phyloP scores from a whole-genome alignment of 345 rosid genomes.

The Lenwebbia sp. region DNA sequence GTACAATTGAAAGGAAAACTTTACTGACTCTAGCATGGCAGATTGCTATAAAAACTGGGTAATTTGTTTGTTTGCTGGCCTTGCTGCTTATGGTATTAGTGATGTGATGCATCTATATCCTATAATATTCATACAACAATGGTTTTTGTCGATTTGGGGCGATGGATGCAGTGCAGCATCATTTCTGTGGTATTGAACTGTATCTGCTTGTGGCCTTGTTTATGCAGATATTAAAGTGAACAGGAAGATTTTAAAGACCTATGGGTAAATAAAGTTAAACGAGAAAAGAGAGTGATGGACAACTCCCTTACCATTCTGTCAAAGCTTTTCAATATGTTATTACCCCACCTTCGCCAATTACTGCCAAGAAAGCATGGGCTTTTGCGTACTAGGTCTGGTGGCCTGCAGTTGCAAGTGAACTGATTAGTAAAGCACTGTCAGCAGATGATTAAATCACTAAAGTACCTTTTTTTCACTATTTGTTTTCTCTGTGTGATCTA shows the following conservation, averaged over 20 bases:
- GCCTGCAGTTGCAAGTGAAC: conserved; percentile 23
- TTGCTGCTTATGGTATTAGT: not conserved
- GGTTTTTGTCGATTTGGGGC: not conserved
- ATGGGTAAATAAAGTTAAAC: conserved; percentile 35
- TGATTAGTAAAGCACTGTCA: conserved; percentile 13
- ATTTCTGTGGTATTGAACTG: conserved; percentile 15
- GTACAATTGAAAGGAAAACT: not conserved
- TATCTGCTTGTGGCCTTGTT: conserved; percentile 39
- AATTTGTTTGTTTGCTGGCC: not conserved
- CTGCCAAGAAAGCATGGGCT: conserved; percentile 10
- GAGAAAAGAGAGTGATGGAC: conserved; percentile 38
- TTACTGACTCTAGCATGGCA: not conserved
- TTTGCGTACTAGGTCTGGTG: conserved; percentile 6
- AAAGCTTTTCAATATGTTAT: conserved; percentile 21
- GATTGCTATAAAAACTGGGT: not conserved
- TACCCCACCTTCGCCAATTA: conserved; percentile 21
- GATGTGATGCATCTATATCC: not conserved
- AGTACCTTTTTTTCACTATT: conserved; percentile 12
- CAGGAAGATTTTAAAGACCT: conserved; percentile 39
- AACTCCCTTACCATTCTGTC: conserved; percentile 23
- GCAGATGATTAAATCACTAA: conserved; percentile 17
- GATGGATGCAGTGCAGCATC: conserved; percentile 7
- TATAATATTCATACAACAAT: not conserved
- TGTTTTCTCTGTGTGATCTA: conserved; percentile 3
- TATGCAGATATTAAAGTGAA: conserved; percentile 57